A percentile compares a stretch with the other conserved stretches of the same genome.
Conservation (phyloP, 164 flowering plant genomes). For the Umbilicus rupestris region DNA sequence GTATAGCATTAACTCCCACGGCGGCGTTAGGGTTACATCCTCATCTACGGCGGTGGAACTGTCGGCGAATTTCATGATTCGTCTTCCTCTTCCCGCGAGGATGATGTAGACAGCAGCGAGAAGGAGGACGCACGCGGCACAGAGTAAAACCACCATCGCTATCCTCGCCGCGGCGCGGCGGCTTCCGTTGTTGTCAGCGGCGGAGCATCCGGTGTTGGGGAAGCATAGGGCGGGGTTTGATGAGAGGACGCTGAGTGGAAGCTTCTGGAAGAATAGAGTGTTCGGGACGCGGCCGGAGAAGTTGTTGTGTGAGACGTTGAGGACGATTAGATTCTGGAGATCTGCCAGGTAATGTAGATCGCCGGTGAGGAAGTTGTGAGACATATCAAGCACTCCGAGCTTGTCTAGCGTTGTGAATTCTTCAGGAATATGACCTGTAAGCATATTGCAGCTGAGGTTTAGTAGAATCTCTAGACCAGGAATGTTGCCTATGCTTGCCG, state of each 20-base stretch:
- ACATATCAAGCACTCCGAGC: conserved; percentile 62
- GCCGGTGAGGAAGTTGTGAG: conserved; percentile 60
- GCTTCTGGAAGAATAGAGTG: conserved; percentile 62
- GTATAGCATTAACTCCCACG: conserved; percentile 72
- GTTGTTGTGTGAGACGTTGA: conserved; percentile 59
- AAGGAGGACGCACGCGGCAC: conserved; percentile 44
- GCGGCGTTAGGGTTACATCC: conserved; percentile 56
- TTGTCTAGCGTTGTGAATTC: conserved; percentile 44
- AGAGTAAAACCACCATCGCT: conserved; percentile 53
- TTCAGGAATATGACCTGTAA: conserved; percentile 57
- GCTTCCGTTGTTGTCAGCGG: conserved; percentile 9
- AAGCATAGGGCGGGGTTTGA: conserved; percentile 57
- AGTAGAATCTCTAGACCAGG: conserved; percentile 72
- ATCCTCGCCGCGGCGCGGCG: conserved; percentile 31
- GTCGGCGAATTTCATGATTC: conserved; percentile 13
- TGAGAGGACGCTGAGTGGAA: conserved; percentile 44
- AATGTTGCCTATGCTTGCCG: conserved; percentile 48
- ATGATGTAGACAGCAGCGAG: conserved; percentile 50
- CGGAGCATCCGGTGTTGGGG: conserved; percentile 33
- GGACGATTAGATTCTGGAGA: conserved; percentile 60
- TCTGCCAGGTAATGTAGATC: conserved; percentile 39
- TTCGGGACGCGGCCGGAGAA: conserved; percentile 67
- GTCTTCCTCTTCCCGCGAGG: conserved; percentile 19
- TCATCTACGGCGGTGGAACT: conserved; percentile 18
- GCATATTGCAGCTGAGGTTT: conserved; percentile 57